Percentiles rank a stretch among this genome's conserved stretches.
These are phyloP conservation scores for Didymella glomerata DNA, from an alignment of 2,329 filamentous ascomycete genomes.

Conservation along the genomic window DNA sequence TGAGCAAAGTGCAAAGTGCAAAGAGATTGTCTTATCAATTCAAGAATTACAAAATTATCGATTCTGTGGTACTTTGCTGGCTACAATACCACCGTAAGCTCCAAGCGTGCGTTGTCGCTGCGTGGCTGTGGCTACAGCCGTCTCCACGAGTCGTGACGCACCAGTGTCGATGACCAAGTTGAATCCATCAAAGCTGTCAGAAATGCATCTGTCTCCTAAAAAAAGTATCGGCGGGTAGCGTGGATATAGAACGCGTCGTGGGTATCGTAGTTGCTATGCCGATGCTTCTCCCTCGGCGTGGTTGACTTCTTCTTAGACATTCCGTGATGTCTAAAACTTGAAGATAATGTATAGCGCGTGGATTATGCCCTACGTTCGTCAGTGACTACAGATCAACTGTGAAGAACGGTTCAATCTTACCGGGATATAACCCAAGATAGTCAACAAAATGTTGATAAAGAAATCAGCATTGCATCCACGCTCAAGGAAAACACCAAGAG, in stretches of 20 bases:
- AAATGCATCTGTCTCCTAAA: neutral
- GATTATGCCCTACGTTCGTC: slow-evolving; percentile 69
- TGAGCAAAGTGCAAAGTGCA: neutral
- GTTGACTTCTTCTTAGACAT: neutral
- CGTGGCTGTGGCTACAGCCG: neutral
- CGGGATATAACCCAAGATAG: slow-evolving; percentile 67
- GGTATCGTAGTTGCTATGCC: neutral
- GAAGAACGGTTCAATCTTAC: slow-evolving; percentile 47
- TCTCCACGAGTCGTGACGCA: neutral
- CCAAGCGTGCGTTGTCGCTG: neutral
- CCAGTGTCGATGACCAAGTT: neutral
- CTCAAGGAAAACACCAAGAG: slow-evolving; percentile 93
- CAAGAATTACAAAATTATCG: neutral
- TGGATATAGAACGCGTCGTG: neutral
- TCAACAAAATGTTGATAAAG: slow-evolving; percentile 91
- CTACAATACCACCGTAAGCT: neutral
- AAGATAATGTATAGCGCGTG: slow-evolving; percentile 94
- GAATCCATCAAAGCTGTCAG: neutral
- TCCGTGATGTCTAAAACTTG: slow-evolving; percentile 71
- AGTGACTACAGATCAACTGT: slow-evolving; percentile 11
- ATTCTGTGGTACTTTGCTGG: neutral
- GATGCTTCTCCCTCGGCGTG: neutral
- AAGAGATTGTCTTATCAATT: neutral
- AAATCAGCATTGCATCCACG: slow-evolving; percentile 86
- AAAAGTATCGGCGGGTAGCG: neutral